Conservation (phyloP, 768 basidiomycete species). For the Suillus placidus region DNA sequence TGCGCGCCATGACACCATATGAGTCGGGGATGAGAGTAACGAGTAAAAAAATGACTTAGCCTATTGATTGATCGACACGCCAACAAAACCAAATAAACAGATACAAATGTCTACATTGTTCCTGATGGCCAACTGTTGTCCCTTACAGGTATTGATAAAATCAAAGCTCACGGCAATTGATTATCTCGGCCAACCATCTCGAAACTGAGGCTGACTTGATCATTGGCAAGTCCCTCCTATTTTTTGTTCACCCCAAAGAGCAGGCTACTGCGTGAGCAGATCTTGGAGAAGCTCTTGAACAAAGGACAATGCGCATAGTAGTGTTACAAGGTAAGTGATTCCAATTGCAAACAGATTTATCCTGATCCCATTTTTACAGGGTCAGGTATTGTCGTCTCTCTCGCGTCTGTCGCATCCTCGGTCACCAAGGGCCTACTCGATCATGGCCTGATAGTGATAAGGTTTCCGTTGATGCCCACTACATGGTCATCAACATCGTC, state of each 20-base stretch:
- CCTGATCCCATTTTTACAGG: conserved; percentile 42
- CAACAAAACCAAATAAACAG: no score
- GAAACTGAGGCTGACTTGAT: conserved; percentile 68
- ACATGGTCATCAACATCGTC: conserved; percentile 87
- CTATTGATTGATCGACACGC: no score
- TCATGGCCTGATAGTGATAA: conserved; percentile 70
- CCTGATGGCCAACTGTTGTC: no score
- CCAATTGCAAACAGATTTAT: conserved; percentile 11
- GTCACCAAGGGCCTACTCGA: conserved; percentile 56
- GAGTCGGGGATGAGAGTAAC: no score
- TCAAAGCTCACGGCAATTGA: no score
- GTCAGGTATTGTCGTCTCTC: conserved; percentile 81
- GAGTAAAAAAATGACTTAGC: no score
- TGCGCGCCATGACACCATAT: no score
- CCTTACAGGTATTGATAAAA: no score
- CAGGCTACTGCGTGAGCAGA: conserved; percentile 73
- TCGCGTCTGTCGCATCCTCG: conserved; percentile 69
- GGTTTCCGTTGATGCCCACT: conserved; percentile 68
- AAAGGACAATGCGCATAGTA: conserved; percentile 79
- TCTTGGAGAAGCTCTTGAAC: conserved; percentile 71
- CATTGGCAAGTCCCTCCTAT: conserved; percentile 69
- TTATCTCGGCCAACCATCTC: conserved; percentile 71
- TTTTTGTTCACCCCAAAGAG: conserved; percentile 86
- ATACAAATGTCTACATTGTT: no score
- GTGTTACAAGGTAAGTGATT: conserved; percentile 67